A percentile compares a stretch with the other conserved stretches of the same genome.
These are phyloP conservation scores for Spatholobus suberectus DNA, from an alignment of 306 rosid species.

Conservation along the genomic window DNA sequence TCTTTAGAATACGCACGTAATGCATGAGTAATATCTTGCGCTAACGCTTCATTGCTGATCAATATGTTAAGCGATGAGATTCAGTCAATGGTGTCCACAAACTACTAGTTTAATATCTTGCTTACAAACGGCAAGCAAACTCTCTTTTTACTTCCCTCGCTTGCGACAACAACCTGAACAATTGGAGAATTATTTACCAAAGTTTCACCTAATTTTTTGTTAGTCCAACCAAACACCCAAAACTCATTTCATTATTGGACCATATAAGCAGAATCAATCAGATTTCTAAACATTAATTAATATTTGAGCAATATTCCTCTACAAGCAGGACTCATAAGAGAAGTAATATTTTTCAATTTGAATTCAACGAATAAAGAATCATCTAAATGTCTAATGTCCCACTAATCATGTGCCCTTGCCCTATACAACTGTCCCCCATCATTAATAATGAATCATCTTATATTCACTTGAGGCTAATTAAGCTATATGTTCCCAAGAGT, in stretches of 20 bases:
- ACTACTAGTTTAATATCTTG: neutral
- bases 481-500: slow-evolving; percentile 58
- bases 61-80: slow-evolving; percentile 1
- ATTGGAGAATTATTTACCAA: neutral
- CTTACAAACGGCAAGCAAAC: slow-evolving; percentile 33
- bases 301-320: slow-evolving; percentile 25
- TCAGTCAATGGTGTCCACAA: slow-evolving; percentile 23
- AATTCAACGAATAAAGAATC: slow-evolving; percentile 85
- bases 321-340: slow-evolving; percentile 16
- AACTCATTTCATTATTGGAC: neutral
- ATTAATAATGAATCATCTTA: slow-evolving; percentile 36
- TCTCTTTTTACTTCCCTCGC: neutral
- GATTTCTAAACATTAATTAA: neutral
- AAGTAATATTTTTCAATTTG: slow-evolving; percentile 32
- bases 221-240: slow-evolving; percentile 18
- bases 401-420: slow-evolving; percentile 45
- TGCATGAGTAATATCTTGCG: neutral
- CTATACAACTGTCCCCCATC: slow-evolving; percentile 46
- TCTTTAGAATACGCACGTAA: slow-evolving; percentile 3
- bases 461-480: slow-evolving; percentile 47
- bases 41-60: neutral
- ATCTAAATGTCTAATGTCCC: slow-evolving; percentile 36
- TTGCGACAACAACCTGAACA: neutral
- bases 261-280: neutral
- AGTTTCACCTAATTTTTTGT: neutral